phyloP scores from a whole-genome alignment of 257 asterid species.

The Fraxinus cuspidata region DNA sequence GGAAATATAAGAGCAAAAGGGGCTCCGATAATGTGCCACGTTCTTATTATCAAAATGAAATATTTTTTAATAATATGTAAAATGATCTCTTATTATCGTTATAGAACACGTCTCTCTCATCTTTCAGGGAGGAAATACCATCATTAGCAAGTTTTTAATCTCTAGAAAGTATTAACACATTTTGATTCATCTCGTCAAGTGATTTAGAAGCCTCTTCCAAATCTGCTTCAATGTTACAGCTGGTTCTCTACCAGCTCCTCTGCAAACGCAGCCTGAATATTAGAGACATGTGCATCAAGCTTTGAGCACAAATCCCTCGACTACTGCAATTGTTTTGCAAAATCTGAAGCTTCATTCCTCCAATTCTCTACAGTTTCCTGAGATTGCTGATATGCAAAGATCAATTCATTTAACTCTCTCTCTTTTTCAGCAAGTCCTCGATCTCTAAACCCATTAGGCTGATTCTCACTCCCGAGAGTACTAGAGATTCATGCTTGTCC shows the following conservation, averaged over 20 bases:
- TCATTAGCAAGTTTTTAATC: no score
- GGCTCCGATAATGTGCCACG: no score
- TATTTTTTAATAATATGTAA: not conserved
- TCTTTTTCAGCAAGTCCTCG: conserved; percentile 57
- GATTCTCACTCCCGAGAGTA: conserved; percentile 52
- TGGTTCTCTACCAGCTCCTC: no score
- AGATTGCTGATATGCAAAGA: conserved; percentile 36
- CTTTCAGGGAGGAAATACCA: no score
- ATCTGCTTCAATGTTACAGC: no score
- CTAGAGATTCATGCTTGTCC: conserved; percentile 48
- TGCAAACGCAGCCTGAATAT: no score
- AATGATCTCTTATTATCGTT: not conserved
- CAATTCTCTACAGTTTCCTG: conserved; percentile 50
- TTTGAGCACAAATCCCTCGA: conserved; percentile 49
- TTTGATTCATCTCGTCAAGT: no score
- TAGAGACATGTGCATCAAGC: conserved; percentile 58
- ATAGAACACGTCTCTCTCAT: no score
- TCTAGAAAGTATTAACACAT: no score
- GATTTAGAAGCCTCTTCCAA: no score
- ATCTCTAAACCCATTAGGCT: conserved; percentile 52
- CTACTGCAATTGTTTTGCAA: conserved; percentile 47
- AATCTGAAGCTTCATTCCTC: conserved; percentile 50
- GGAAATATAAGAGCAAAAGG: not conserved
- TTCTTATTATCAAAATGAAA: no score
- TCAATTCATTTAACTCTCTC: conserved; percentile 39